Evolutionary conservation across 2,329 filamentous ascomycete genomes (phyloP), one percentile per base, ranked within the genome.

Genomic region (Stemphylium beticola): DNA sequence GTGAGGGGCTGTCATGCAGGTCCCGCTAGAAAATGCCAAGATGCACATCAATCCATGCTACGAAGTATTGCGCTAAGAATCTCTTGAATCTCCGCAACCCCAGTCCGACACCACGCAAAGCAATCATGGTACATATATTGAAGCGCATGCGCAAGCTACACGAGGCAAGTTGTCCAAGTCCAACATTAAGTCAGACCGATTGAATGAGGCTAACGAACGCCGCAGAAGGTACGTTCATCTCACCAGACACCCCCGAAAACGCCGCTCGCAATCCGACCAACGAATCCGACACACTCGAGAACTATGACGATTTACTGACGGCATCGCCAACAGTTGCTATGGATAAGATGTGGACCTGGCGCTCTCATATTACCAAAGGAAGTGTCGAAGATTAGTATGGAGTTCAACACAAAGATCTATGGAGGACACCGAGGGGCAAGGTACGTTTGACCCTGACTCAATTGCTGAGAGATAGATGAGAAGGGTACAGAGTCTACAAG

Each of bases 321-420:
- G 9, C 38, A 15, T 1, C 9, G 7, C 2, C 8, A 9, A 46
- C 58, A 95, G 89, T 80, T 96, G 46, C 82, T 95, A 61, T 80
- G 82, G 69, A 81, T 98, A 76, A 87, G 89, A 73, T 82, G 89
- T 73, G 95, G 93, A 55, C 88, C 90, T 26, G 95, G 93, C 52
- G 92, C 95, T 38, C 88, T 91, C 17, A 80, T 91, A 62, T 82
- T 99, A 20, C 92, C 93, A 0, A 82, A 86, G 26, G 85, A 91
- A 69, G 85, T 96, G 49, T 87, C 87, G 40, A 83, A 85, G 72
- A 87, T 95, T 79, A 86, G 91, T 72, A 76, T 95, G 77, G 85
- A 90, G 67, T 92, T 93, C 73, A 85, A 87, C 44, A 71, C 74
- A 41, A 83, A 79, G 62, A 79, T 85, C 54, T 79, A 85, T 40